These are phyloP conservation scores for Aspergillus novofumigatus DNA, from an alignment of 2,329 filamentous ascomycete species.

Conservation along the genomic window DNA sequence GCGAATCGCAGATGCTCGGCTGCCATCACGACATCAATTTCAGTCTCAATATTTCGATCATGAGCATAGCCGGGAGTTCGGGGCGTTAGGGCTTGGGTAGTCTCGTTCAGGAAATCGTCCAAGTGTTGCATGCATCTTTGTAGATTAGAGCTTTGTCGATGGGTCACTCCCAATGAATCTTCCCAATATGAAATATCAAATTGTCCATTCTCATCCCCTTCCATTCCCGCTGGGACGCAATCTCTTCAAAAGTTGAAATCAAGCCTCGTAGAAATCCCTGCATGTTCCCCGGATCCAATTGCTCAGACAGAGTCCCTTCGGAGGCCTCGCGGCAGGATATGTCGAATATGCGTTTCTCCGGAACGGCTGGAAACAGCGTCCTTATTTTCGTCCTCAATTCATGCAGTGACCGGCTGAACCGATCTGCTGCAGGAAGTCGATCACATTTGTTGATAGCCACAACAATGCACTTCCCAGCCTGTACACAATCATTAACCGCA, in stretches of 20 bases:
- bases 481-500: slow-evolving; percentile 49
- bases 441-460: slow-evolving; percentile 61
- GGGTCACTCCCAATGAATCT: slow-evolving; percentile 84
- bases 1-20: slow-evolving; percentile 84
- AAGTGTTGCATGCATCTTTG: slow-evolving; percentile 68
- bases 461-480: slow-evolving; percentile 51
- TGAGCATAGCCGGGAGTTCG: slow-evolving; percentile 14
- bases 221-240: slow-evolving; percentile 36
- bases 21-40: slow-evolving; percentile 78
- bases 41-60: slow-evolving; percentile 18
- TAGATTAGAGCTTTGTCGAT: slow-evolving; percentile 80
- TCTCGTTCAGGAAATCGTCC: slow-evolving; percentile 65
- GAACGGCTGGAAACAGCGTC: slow-evolving; percentile 41
- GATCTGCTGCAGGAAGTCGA: slow-evolving; percentile 29
- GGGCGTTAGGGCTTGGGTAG: slow-evolving; percentile 23
- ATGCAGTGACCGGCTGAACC: slow-evolving; percentile 12
- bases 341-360: slow-evolving; percentile 48
- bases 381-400: slow-evolving; percentile 37
- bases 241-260: slow-evolving; percentile 58
- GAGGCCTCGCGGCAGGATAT: slow-evolving; percentile 70
- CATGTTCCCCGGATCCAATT: slow-evolving; percentile 61
- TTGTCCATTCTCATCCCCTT: slow-evolving; percentile 32
- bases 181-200: slow-evolving; percentile 65
- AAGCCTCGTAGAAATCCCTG: slow-evolving; percentile 65
- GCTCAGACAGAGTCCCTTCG: slow-evolving; percentile 7